Evolutionary conservation across 768 basidiomycete genomes (phyloP).

Genomic region (Chalciporus chontae): DNA sequence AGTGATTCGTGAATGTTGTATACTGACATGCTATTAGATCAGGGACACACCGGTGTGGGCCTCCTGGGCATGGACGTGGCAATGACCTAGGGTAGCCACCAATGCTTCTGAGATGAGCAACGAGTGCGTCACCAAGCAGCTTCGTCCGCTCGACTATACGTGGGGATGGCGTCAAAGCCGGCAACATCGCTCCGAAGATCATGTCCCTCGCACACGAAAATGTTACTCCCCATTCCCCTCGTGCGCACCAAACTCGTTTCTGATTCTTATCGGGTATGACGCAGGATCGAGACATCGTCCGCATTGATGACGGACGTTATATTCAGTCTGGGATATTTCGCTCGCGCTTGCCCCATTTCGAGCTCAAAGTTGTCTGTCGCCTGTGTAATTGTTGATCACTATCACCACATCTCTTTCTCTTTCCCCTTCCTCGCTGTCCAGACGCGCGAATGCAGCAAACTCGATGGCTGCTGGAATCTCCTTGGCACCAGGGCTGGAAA

Average conservation of each 20-base stretch:
- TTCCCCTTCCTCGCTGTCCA: conserved; percentile 6
- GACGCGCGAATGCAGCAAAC: conserved; percentile 38
- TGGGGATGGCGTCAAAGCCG: too few species aligned
- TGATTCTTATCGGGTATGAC: conserved; percentile 5
- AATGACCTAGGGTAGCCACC: conserved; percentile 49
- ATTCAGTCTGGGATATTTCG: conserved; percentile 28
- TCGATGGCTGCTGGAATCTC: conserved; percentile 51
- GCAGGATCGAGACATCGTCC: conserved; percentile 51
- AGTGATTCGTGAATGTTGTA: too few species aligned
- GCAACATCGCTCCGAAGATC: conserved; percentile 35
- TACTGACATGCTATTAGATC: too few species aligned
- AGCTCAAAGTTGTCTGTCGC: conserved; percentile 58
- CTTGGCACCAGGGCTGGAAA: conserved; percentile 59
- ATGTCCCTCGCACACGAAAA: conserved; percentile 53
- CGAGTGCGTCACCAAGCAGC: conserved; percentile 31
- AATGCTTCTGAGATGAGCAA: conserved; percentile 32
- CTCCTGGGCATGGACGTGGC: conserved; percentile 48
- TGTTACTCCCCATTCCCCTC: conserved; percentile 45
- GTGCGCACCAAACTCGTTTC: conserved; percentile 40
- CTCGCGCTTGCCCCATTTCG: conserved; percentile 49
- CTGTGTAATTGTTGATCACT: conserved; percentile 51
- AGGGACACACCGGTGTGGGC: conserved; percentile 10
- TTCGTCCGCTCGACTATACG: conserved; percentile 17
- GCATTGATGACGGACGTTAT: conserved; percentile 49
- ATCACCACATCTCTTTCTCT: conserved; percentile 28